Percentiles rank a stretch among this genome's conserved stretches.
Conservation (phyloP, 495 filamentous ascomycete species). For the Chaetomidium leptoderma region DNA sequence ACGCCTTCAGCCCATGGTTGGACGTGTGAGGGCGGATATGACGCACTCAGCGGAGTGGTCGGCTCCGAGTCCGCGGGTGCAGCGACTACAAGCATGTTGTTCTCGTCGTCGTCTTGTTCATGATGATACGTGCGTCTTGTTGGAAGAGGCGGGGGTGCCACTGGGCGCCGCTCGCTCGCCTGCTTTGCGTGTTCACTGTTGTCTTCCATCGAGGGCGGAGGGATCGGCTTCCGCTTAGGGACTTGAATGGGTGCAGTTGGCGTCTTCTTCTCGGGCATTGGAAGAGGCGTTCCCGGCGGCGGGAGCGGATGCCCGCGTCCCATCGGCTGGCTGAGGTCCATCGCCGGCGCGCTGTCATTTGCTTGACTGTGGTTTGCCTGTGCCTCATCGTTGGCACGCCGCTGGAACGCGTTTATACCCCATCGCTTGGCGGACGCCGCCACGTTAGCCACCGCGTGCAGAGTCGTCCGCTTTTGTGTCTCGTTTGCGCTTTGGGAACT, state of each 20-base stretch:
- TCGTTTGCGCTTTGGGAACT: constrained; percentile 26
- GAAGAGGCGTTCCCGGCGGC: constrained; percentile 64
- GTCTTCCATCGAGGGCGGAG: constrained; percentile 36
- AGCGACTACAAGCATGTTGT: constrained; percentile 55
- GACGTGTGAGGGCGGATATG: constrained; percentile 30
- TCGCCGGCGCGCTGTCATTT: constrained; percentile 24
- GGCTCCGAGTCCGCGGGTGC: constrained; percentile 57
- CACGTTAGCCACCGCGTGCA: constrained; percentile 63
- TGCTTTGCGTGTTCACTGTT: constrained; percentile 27
- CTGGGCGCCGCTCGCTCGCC: constrained; percentile 36
- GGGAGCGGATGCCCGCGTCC: constrained; percentile 71
- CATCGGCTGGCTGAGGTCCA: constrained; percentile 63
- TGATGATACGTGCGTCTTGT: constrained; percentile 24
- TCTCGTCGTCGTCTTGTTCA: constrained; percentile 33
- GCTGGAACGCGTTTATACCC: constrained; percentile 68
- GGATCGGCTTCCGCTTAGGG: constrained; percentile 49
- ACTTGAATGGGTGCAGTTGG: constrained; percentile 53
- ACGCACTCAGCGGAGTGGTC: constrained; percentile 43
- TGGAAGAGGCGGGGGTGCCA: constrained; percentile 45
- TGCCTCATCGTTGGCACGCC: constrained; percentile 42
- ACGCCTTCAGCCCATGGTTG: constrained; percentile 44
- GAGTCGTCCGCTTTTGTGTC: constrained; percentile 39
- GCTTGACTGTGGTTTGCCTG: constrained; percentile 20
- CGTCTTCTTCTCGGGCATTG: constrained; percentile 51
- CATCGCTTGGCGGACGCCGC: constrained; percentile 81